phyloP scores from a whole-genome alignment of 2,329 filamentous ascomycete genomes.

The Diaporthe citriasiana region DNA sequence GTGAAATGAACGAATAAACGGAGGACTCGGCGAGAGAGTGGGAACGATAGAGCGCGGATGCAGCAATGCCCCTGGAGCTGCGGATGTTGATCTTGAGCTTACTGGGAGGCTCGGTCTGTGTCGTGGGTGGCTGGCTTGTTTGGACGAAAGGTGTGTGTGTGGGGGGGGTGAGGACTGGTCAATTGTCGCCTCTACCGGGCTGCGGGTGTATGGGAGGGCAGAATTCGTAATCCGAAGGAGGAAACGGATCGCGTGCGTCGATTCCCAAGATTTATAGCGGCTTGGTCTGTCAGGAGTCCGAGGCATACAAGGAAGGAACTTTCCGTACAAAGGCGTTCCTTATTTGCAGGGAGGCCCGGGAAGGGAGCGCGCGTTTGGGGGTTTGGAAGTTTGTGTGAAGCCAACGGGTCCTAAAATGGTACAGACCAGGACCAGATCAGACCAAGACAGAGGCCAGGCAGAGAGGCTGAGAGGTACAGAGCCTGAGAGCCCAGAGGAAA shows the following conservation, averaged over 20 bases:
- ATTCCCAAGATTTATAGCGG: constrained; percentile 28
- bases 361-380: constrained; percentile 21
- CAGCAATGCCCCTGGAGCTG: constrained; percentile 10
- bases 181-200: neutral
- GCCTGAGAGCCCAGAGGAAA: constrained; percentile 1
- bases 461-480: neutral
- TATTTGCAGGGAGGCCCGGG: neutral
- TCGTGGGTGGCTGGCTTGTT: constrained; percentile 5
- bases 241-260: constrained; percentile 11
- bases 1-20: constrained; percentile 1
- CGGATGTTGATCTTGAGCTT: constrained; percentile 8
- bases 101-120: neutral
- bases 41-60: neutral
- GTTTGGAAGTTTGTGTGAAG: constrained; percentile 8
- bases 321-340: neutral
- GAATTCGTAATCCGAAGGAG: neutral
- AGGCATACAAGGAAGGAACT: neutral
- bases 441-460: constrained; percentile 12
- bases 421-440: neutral
- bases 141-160: neutral
- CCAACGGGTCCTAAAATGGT: constrained; percentile 9
- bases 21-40: neutral
- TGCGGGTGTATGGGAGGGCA: neutral
- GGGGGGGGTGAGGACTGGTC: neutral
- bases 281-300: constrained; percentile 1